Evolutionary conservation across 768 basidiomycete genomes (phyloP), one percentile per base, ranked within the genome.

Genomic region (Podaxis sp.): DNA sequence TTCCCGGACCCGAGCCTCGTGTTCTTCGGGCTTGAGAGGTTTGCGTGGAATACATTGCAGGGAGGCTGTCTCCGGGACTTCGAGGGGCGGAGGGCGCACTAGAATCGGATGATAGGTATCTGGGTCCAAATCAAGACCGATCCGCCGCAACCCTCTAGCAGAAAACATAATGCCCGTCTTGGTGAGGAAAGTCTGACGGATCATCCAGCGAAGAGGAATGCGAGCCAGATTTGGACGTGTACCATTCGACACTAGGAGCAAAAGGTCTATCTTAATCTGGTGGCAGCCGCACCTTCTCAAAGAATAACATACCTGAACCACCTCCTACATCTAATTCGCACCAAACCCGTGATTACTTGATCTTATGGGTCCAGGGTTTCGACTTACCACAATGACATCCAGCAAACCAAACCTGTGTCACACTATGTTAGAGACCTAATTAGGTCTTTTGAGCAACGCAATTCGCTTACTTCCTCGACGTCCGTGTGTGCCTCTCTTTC

Each of bases 131-230:
- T 62, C 61, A 3, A 62, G 30, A 0, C 85, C 80, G 9, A 82
- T 70, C 3, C 70, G 63, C 17, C 71, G 71, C 44, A 87, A 75
- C 19, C 73, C 75, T 28, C 77, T 76, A 1, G 76, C 66, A n/a
- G 81, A 73, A 75, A 89, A 89, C 67, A 87, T 75, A 65, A 89
- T 86, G 0, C 87, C 88, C 1, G 78, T 78, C 2, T 84, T 68
- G 6, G 80, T 69, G 56, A 76, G 76, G 79, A 89, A 86, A 64
- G 82, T 84, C 68, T 91, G 82, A 42, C 88, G 83, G 62, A 91
- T 76, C 87, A 90, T 89, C 89, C 89, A 87, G 1, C 82, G 77
- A 2, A 87, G 75, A 1, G 84, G 72, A 33, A 86, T 82, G 38
- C 82, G 79, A 4, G 85, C 80, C 2, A 87, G 78, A 11, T 72